phyloP scores from a whole-genome alignment of 768 basidiomycete species.

The Sporobolomyces pararoseus region DNA sequence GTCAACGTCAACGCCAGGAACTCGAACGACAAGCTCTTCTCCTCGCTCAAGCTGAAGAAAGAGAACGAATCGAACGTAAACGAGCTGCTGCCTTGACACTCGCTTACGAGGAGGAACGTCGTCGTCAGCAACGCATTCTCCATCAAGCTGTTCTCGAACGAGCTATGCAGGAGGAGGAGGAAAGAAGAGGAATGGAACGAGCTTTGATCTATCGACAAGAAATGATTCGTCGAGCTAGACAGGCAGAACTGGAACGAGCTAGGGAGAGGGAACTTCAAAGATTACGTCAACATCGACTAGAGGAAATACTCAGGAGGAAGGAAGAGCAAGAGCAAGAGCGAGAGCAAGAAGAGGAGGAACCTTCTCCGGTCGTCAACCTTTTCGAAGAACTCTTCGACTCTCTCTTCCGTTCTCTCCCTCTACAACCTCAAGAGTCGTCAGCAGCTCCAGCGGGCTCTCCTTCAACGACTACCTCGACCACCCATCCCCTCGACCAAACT shows the following conservation, averaged over 20 bases:
- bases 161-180: background rate
- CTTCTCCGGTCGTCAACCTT: background rate
- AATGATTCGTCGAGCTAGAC: background rate
- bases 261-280: background rate
- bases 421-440: background rate
- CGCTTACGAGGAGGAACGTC: background rate
- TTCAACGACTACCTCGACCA: background rate
- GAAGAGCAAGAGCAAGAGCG: background rate
- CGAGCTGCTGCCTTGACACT: background rate
- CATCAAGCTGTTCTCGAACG: slow-evolving; percentile 3
- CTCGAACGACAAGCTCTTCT: slow-evolving; percentile 9
- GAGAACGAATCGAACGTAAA: background rate
- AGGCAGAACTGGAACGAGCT: slow-evolving; percentile 1
- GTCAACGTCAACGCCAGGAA: background rate
- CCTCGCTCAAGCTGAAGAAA: no score
- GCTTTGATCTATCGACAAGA: slow-evolving; percentile 3
- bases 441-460: no score
- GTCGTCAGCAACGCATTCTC: background rate
- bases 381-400: background rate
- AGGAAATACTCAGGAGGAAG: background rate
- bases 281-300: background rate
- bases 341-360: background rate
- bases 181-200: background rate
- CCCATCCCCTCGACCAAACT: background rate
- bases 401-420: background rate